Evolutionary conservation across 805 yeast genomes (phyloP).

Genomic region (Lachancea mirantina): DNA sequence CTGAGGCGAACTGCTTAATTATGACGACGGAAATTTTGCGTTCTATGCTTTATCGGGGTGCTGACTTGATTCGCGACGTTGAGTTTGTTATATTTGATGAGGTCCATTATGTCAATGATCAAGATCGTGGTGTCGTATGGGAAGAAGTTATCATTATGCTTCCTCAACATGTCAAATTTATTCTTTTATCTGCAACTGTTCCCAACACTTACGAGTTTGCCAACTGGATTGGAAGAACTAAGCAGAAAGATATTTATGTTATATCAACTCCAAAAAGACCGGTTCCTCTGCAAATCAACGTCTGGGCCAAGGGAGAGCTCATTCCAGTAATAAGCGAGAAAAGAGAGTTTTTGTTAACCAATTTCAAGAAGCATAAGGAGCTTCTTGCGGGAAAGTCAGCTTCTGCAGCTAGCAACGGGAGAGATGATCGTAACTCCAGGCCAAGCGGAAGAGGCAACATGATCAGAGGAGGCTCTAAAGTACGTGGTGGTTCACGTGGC

Average conservation of each 20-base stretch:
- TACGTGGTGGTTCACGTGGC: constrained; percentile 33
- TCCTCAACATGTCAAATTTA: constrained; percentile 92
- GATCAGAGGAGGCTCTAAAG: constrained; percentile 21
- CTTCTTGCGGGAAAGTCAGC: constrained; percentile 35
- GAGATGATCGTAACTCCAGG: constrained; percentile 20
- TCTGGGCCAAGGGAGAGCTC: constrained; percentile 74
- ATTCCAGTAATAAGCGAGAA: constrained; percentile 69
- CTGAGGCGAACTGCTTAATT: constrained; percentile 91
- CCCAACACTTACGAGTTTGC: constrained; percentile 99
- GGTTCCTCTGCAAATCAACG: constrained; percentile 80
- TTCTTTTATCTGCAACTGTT: constrained; percentile 89
- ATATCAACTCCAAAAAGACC: constrained; percentile 96
- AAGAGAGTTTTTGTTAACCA: constrained; percentile 58
- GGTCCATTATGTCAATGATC: constrained; percentile 95
- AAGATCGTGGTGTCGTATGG: constrained; percentile 98
- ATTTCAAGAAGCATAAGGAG: constrained; percentile 55
- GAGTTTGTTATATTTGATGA: constrained; percentile 97
- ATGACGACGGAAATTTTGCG: constrained; percentile 97
- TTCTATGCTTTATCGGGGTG: constrained; percentile 93
- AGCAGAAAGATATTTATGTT: constrained; percentile 91
- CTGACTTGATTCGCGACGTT: constrained; percentile 92
- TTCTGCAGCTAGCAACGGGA: constrained; percentile 32
- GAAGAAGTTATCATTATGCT: constrained; percentile 97
- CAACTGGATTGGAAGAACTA: constrained; percentile 96
- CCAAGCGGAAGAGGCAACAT: constrained; percentile 27